Evolutionary conservation across 345 rosid genomes (phyloP).

Genomic region (Reutealis trisperma): DNA sequence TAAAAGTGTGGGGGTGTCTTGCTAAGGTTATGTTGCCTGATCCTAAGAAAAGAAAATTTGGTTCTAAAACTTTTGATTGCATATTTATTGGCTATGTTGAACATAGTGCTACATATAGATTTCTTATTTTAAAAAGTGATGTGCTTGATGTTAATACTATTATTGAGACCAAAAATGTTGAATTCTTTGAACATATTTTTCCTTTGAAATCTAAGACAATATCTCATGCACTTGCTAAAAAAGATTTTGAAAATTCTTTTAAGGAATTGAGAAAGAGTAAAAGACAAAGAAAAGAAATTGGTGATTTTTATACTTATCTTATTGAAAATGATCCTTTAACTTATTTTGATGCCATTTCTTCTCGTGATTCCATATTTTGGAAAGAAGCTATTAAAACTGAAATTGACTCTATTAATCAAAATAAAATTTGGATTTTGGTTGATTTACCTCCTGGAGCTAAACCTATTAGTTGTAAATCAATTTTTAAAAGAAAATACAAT

Average conservation of each 20-base stretch:
- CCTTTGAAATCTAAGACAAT: neutral
- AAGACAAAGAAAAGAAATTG: neutral
- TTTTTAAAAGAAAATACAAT: too few species aligned
- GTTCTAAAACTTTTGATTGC: too few species aligned
- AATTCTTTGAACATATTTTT: slow-evolving; percentile 5
- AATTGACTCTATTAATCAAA: neutral
- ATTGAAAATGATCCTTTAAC: too few species aligned
- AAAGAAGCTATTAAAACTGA: neutral
- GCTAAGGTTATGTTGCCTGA: too few species aligned
- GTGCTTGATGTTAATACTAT: neutral
- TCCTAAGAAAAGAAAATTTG: too few species aligned
- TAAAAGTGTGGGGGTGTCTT: too few species aligned
- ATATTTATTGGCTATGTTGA: too few species aligned
- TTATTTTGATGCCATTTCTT: neutral
- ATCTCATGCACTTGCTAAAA: neutral
- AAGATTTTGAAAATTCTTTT: neutral
- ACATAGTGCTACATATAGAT: too few species aligned
- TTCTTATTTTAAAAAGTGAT: neutral
- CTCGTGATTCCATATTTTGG: neutral
- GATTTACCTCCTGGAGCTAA: neutral
- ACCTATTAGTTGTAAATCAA: neutral
- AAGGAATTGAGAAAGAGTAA: neutral
- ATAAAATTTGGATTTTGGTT: neutral
- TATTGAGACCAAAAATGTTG: neutral
- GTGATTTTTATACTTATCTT: too few species aligned